Conservation (phyloP, 176 grass and related monocot genomes). For the Ampelocalamus luodianensis region DNA sequence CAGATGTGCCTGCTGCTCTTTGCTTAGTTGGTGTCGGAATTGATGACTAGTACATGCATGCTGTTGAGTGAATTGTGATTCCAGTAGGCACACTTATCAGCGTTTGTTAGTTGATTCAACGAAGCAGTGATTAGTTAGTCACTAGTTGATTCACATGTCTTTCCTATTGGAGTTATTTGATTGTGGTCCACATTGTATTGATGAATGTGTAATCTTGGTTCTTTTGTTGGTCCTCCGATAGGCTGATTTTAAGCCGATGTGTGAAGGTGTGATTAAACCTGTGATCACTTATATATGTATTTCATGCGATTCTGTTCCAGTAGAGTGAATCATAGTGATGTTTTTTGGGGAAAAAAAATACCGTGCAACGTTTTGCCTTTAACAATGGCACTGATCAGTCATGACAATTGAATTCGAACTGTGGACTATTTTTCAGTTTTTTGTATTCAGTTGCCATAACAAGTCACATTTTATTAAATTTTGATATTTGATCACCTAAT, state of each 20-base stretch:
- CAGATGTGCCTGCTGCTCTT: not conserved
- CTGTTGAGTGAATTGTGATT: not conserved
- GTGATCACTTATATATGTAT: not conserved
- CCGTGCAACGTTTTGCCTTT: not conserved
- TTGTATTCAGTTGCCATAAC: not conserved
- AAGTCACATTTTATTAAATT: not conserved
- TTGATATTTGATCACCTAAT: not conserved
- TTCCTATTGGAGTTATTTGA: not conserved
- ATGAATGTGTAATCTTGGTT: not conserved
- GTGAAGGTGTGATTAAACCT: not conserved
- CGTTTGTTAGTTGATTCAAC: not conserved
- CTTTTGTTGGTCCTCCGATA: not conserved
- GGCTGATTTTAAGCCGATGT: not conserved
- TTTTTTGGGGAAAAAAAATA: not conserved
- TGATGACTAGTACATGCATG: not conserved
- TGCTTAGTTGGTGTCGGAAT: not conserved
- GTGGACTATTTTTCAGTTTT: not conserved
- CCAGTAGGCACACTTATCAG: not conserved
- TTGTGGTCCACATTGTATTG: not conserved
- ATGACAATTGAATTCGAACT: not conserved
- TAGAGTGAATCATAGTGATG: not conserved
- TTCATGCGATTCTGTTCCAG: not conserved
- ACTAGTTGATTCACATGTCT: not conserved
- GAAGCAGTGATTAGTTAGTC: not conserved
- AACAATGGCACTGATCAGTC: not conserved